Percentiles rank a stretch among this genome's conserved stretches.
Conservation (phyloP, 805 yeast genomes). For the Metschnikowia similis region DNA sequence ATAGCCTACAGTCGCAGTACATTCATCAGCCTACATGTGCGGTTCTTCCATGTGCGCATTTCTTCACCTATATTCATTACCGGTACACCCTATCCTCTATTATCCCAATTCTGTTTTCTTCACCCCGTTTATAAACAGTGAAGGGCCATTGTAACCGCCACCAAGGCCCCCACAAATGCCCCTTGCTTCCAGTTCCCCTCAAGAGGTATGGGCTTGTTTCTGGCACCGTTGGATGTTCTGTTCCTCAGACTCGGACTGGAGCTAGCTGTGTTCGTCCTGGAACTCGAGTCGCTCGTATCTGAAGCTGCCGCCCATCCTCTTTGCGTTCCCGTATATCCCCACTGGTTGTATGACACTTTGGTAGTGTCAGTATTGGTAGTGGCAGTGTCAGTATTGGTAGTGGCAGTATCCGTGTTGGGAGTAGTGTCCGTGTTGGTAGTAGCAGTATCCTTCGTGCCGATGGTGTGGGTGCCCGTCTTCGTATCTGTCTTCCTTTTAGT, state of each 20-base stretch:
- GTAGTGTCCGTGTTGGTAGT: constrained; percentile 2
- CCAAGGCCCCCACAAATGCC: constrained; percentile 7
- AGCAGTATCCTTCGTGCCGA: no score
- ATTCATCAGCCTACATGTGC: no score
- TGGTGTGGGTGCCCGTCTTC: no score
- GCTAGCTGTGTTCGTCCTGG: constrained; percentile 5
- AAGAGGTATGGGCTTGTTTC: background rate
- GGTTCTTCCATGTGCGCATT: no score
- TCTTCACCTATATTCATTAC: no score
- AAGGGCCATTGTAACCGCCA: constrained; percentile 11
- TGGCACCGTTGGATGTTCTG: constrained; percentile 3
- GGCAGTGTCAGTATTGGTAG: constrained; percentile 1
- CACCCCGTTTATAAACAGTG: constrained; percentile 6
- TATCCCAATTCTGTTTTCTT: background rate
- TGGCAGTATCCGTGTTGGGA: constrained; percentile 2
- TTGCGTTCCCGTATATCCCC: constrained; percentile 41
- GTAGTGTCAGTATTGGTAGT: background rate
- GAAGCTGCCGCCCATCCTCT: constrained; percentile 26
- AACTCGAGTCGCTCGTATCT: background rate
- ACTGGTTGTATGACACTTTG: constrained; percentile 32
- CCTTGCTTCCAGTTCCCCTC: constrained; percentile 9
- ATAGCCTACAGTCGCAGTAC: no score
- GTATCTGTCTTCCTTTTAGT: background rate
- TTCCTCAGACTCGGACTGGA: constrained; percentile 3
- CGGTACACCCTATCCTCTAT: no score